Conservation (phyloP, 768 basidiomycete species). For the Exidia glandulosa region DNA sequence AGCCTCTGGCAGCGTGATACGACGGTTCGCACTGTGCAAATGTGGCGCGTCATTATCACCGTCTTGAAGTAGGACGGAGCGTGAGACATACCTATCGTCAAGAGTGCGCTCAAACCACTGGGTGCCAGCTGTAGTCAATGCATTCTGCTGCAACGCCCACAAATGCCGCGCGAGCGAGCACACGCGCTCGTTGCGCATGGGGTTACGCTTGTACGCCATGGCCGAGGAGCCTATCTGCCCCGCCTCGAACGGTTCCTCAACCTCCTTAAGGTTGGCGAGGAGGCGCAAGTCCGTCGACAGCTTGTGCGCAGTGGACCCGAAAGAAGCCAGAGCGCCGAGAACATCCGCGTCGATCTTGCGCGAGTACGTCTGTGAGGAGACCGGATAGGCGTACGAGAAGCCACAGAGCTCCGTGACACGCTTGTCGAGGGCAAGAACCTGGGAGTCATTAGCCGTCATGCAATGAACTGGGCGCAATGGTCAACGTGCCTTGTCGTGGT, state of each 20-base stretch:
- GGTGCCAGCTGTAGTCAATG: slow-evolving; percentile 85
- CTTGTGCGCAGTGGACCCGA: slow-evolving; percentile 95
- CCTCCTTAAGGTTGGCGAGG: slow-evolving; percentile 92
- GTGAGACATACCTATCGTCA: slow-evolving; percentile 66
- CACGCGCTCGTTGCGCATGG: slow-evolving; percentile 96
- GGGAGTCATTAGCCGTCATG: background rate
- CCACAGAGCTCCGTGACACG: slow-evolving; percentile 86
- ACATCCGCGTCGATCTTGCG: slow-evolving; percentile 95
- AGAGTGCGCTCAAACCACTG: slow-evolving; percentile 99
- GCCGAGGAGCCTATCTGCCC: slow-evolving; percentile 96
- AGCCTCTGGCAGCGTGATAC: slow-evolving; percentile 92
- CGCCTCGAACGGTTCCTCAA: slow-evolving; percentile 98
- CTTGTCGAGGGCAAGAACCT: slow-evolving; percentile 83
- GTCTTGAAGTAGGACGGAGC: background rate
- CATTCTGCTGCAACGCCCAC: slow-evolving; percentile 93
- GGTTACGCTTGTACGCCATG: slow-evolving; percentile 99
- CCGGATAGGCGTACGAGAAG: slow-evolving; percentile 91
- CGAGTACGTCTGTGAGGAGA: slow-evolving; percentile 97
- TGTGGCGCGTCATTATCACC: background rate
- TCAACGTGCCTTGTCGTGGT: slow-evolving; percentile 69
- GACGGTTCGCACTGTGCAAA: slow-evolving; percentile 73
- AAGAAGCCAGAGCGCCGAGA: slow-evolving; percentile 75
- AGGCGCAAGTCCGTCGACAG: slow-evolving; percentile 92
- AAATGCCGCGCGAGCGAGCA: slow-evolving; percentile 94
- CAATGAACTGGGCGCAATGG: background rate